Percentiles rank a stretch among this genome's conserved stretches.
These are phyloP conservation scores for Lindgomyces ingoldianus DNA, from an alignment of 495 filamentous ascomycete species.

Conservation along the genomic window DNA sequence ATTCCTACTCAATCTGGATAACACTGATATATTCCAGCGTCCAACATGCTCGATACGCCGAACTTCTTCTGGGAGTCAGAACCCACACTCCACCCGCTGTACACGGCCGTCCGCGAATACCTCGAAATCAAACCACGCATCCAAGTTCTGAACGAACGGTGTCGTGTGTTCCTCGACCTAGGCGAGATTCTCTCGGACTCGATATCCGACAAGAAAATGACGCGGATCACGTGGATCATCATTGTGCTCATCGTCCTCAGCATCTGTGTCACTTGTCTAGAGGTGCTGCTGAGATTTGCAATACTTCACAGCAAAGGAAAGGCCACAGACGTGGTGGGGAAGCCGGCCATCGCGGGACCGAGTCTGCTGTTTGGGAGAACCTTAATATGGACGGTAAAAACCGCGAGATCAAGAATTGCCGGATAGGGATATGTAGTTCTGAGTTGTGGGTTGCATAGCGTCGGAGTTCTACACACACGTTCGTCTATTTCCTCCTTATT, in stretches of 20 bases:
- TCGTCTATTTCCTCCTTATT: background rate
- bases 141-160: constrained; percentile 94
- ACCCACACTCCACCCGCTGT: constrained; percentile 90
- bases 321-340: constrained; percentile 14
- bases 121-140: constrained; percentile 95
- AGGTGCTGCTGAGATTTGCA: constrained; percentile 84
- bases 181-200: constrained; percentile 92
- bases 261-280: constrained; percentile 85
- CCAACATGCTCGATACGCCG: constrained; percentile 94
- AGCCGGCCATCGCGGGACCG: constrained; percentile 24
- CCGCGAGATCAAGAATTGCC: background rate
- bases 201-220: constrained; percentile 92
- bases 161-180: constrained; percentile 93
- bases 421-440: background rate
- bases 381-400: constrained; percentile 17
- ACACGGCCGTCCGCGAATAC: constrained; percentile 93
- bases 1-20: background rate
- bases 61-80: constrained; percentile 99
- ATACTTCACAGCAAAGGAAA: constrained; percentile 56
- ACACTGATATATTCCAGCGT: constrained; percentile 58
- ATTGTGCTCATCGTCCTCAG: constrained; percentile 89
- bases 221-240: constrained; percentile 94
- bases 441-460: constrained; percentile 24
- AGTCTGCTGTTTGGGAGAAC: constrained; percentile 25
- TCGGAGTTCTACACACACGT: constrained; percentile 6